Evolutionary conservation across 1,284 basidiomycete species (phyloP), one percentile per base, ranked within the genome.

Genomic region (Cystobasidium sp.): DNA sequence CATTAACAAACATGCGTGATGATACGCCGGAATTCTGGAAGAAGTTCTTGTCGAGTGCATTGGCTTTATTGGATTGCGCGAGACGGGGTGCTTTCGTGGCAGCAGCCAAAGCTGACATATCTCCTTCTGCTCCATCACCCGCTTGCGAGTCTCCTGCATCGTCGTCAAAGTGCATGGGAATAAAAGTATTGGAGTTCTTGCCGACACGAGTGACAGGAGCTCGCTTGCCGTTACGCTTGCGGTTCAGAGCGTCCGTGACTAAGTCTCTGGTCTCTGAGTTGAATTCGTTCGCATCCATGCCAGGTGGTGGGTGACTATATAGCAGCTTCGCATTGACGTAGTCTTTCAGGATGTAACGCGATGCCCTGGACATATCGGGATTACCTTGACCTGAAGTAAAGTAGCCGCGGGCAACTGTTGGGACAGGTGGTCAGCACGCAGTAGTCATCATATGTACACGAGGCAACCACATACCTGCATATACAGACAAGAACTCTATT

Each of bases 311-410:
- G 76, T 96, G 92, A 77, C 92, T 92, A 82, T 88, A 98, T 8
- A 99, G 86, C 0, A 99, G 87, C 79, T 93, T 94, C 47, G 93
- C 97, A 79, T 92, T 95, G 76, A 99, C 94, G 80, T 97, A 99
- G 84, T 99, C 97, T 83, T 99, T 99, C 72, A 99, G 87, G 69
- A 99, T 87, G 81, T 92, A 92, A 75, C 97, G 89, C 14, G 96
- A 93, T 0, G 96, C 90, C 68, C 94, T 89, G 24, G 95, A 93
- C 82, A 97, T 95, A 81, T 99, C 97, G 1, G 97, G 95, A 82
- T 96, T 97, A 65, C 97, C 97, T 84, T 96, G 93, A 0, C 96
- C 94, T 10, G 95, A 89, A 61, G 96, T 89, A 78, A 90, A 92
- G 83, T 92, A 96, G 37, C 97, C 97, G 79, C 96, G 86, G n/a